Base-by-base conservation (phyloP, 2,329 filamentous ascomycete genomes). In the Hypomyces perniciosus region DNA sequence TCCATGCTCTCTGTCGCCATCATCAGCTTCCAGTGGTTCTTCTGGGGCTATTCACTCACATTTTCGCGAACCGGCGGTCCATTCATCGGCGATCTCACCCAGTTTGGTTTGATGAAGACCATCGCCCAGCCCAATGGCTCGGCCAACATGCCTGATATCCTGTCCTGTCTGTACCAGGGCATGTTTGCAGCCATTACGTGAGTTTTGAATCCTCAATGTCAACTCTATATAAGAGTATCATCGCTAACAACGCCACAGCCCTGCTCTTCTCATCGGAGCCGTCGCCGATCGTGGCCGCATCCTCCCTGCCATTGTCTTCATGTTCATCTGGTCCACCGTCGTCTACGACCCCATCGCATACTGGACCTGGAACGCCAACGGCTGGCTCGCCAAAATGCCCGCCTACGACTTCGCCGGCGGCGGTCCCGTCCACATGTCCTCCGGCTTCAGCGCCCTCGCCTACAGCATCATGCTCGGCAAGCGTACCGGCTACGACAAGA, bases 161-260 rank as follows among this genome's bases (percentile, higher is more conserved):
- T 96, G 39, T 93, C 91, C 70, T 89, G 85, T 54, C 75, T 95
- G 29, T 95, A 89, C 74, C 88, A 92, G 72, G 86, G 88, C 76
- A 91, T 92, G 87, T 92, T 92, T 66, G 88, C 89, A 26, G 80
- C 83, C 57, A 92, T 95, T 74, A 95, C 90, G 86, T 90, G 77
- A 72, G 85, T 74, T 1, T 40, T 30, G 20, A 30, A 13, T 27
- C 29, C 28, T 41, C 7, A 6, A 34, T 13, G 10, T 2, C 27
- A 20, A 28, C 6, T 6, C 37, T 4, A 12, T 20, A 8, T n/a
- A 40, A 5, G 29, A 8, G 37, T 5, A 46, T 8, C 2, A 30
- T 33, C 7, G 6, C n/a, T 12, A 29, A 6, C 37, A 41, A 29
- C 28, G 13, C 26, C 35, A 42, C 37, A 79, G 78, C 34, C 74